Evolutionary conservation across 106 monocot genomes (phyloP), one percentile per base, ranked within the genome.

Genomic region (Dendrobium huoshanense): DNA sequence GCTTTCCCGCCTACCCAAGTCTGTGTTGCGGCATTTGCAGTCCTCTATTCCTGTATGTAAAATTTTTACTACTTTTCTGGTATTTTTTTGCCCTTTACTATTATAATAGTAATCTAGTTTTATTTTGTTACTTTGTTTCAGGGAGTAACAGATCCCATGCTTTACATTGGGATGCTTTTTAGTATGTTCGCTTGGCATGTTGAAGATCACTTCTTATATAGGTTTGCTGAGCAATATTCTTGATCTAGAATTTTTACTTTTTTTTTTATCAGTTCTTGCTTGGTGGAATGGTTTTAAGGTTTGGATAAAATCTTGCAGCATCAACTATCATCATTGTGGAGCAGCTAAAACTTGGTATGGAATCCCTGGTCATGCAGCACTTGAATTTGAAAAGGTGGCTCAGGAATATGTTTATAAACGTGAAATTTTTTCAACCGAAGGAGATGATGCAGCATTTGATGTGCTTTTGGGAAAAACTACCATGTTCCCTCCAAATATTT

Each of bases 121-220:
- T 43, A 65, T 41, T 68, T 40, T 77, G 79, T 70, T 33, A 29
- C 4, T 55, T 76, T 44, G 51, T 77, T 84, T 56, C 82, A 97
- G 97, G 97, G 97, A 87, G 94, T 97, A 67, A 97, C 97, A 27
- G 94, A 97, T 77, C 97, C 97, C 54, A 97, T 97, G 94, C 90
- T 97, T 72, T 97, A 97, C 83, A 97, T 97, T 49, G 97, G 97
- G 58, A 97, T 97, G 97, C 89, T 97, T 55, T 97, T 97, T 81
- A 97, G 97, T 78, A 92, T 97, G 92, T 97, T 94, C 81, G 94
- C 97, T 40, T 97, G 97, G 97, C 97, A 94, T 84, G 97, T 97
- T 18, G 97, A 97, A 89, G 97, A 97, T 84, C 97, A 97, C 80
- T 97, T 92, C 79, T 78, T 98, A 29, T 98, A 98, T 83, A 97